Evolutionary conservation across 140 eudicot species (phyloP).

Genomic region (Senecio squalidus): DNA sequence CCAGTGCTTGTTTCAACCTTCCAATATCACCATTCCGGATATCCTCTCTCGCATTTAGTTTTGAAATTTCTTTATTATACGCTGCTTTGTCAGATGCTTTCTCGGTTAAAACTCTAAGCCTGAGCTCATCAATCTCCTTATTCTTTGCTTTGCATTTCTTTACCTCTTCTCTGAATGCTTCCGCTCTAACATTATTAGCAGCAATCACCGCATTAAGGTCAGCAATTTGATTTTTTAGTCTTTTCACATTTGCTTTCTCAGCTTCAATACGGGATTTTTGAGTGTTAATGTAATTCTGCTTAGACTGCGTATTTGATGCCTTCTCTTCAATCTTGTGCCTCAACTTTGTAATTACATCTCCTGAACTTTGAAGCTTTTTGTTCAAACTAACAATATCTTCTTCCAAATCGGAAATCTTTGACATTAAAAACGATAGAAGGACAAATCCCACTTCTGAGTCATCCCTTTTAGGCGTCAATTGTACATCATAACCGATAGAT

Average conservation of each 20-base stretch:
- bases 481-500: slow-evolving; percentile 34
- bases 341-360: slow-evolving; percentile 45
- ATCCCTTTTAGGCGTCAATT: slow-evolving; percentile 47
- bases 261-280: slow-evolving; percentile 20
- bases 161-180: slow-evolving; percentile 30
- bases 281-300: background rate
- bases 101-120: no score
- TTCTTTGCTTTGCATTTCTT: slow-evolving; percentile 22
- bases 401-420: slow-evolving; percentile 32
- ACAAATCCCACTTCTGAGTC: slow-evolving; percentile 45
- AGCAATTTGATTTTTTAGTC: slow-evolving; percentile 41
- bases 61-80: slow-evolving; percentile 34
- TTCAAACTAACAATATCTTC: slow-evolving; percentile 31
- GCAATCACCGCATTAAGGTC: slow-evolving; percentile 30
- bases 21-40: slow-evolving; percentile 32
- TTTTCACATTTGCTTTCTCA: slow-evolving; percentile 35
- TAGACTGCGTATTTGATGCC: slow-evolving; percentile 15
- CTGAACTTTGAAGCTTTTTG: slow-evolving; percentile 33
- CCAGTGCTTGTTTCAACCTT: slow-evolving; percentile 30
- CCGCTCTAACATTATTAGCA: slow-evolving; percentile 22
- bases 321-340: slow-evolving; percentile 34
- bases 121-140: no score
- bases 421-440: slow-evolving; percentile 26
- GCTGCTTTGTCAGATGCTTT: slow-evolving; percentile 25
- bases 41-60: slow-evolving; percentile 24